Conservation (phyloP, 208 protist genomes). For the Leptomonas pyrrhocoris region DNA sequence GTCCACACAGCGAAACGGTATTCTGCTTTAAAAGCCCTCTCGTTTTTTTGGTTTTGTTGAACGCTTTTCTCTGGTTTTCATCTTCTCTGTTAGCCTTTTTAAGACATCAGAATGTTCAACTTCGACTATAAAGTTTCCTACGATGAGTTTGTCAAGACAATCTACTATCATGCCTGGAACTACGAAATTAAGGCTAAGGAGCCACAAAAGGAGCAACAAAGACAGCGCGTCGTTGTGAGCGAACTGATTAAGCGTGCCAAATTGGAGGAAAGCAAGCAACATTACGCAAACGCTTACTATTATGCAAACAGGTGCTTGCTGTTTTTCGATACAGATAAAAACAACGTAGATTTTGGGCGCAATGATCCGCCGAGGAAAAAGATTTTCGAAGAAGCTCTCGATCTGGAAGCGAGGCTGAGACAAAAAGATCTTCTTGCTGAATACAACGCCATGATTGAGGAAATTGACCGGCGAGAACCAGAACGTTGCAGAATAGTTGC, state of each 20-base stretch:
- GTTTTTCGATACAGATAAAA: slow-evolving; percentile 55
- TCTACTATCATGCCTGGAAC: slow-evolving; percentile 49
- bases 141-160: slow-evolving; percentile 57
- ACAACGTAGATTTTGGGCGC: slow-evolving; percentile 23
- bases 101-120: slow-evolving; percentile 35
- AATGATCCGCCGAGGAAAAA: slow-evolving; percentile 12
- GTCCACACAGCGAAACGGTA: too few species aligned
- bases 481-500: slow-evolving; percentile 36
- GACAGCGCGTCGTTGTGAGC: slow-evolving; percentile 30
- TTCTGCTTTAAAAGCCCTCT: neutral
- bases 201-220: slow-evolving; percentile 8
- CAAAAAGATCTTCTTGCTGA: slow-evolving; percentile 27
- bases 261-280: slow-evolving; percentile 17
- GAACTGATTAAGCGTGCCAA: slow-evolving; percentile 26
- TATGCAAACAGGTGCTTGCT: slow-evolving; percentile 47
- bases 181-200: slow-evolving; percentile 31
- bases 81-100: slow-evolving; percentile 19
- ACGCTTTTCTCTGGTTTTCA: neutral
- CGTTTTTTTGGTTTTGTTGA: neutral
- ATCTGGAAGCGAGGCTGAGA: slow-evolving; percentile 32
- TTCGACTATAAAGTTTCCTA: slow-evolving; percentile 59
- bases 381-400: slow-evolving; percentile 33
- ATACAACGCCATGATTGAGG: slow-evolving; percentile 40
- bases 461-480: slow-evolving; percentile 41
- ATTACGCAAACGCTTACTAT: slow-evolving; percentile 54